These are phyloP conservation scores for Anisogramma anomala DNA, from an alignment of 2,329 filamentous ascomycete genomes.

Conservation along the genomic window DNA sequence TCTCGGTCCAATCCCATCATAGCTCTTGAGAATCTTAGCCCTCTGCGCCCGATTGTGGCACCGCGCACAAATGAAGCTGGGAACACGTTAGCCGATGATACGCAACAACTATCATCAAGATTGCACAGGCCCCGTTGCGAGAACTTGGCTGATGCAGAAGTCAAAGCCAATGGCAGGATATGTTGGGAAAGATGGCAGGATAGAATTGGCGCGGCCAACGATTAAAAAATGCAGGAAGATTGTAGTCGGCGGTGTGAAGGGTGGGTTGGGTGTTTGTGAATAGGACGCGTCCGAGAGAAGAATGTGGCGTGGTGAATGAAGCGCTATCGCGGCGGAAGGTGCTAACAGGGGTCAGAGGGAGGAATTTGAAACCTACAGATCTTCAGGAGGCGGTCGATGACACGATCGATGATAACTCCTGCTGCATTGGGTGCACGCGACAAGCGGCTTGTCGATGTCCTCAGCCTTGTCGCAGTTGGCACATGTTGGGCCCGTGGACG, in stretches of 20 bases:
- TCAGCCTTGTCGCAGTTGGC: slow-evolving; percentile 8
- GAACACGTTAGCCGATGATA: background rate
- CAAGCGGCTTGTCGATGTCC: slow-evolving; percentile 16
- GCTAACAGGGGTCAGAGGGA: background rate
- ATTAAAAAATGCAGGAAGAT: no score
- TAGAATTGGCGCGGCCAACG: no score
- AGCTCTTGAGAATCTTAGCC: background rate
- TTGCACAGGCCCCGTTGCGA: no score
- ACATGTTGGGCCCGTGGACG: slow-evolving; percentile 2
- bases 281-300: no score
- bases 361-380: slow-evolving; percentile 3
- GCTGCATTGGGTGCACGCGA: slow-evolving; percentile 17
- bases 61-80: slow-evolving; percentile 11
- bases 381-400: slow-evolving; percentile 16
- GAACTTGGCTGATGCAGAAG: no score
- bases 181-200: no score
- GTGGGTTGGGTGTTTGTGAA: no score
- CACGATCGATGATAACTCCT: slow-evolving; percentile 19
- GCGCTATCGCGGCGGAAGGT: background rate
- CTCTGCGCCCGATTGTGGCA: background rate
- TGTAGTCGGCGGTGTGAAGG: no score
- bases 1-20: slow-evolving; percentile 3
- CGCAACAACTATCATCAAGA: background rate
- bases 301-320: background rate
- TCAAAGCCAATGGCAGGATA: no score